These are phyloP conservation scores for Quercus phellos DNA, from an alignment of 331 rosid species.

Conservation along the genomic window DNA sequence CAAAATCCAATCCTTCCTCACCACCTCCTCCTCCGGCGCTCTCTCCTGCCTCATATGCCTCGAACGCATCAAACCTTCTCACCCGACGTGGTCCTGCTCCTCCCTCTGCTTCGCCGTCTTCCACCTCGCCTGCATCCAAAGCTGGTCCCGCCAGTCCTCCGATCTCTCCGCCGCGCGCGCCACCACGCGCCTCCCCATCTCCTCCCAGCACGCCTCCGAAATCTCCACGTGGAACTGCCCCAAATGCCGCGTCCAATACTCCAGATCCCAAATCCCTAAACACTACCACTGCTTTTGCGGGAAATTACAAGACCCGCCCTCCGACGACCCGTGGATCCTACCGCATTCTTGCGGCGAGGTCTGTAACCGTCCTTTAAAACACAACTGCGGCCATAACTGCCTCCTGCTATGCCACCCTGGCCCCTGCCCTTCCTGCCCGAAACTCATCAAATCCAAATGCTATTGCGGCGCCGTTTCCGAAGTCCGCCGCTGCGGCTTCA, in stretches of 20 bases:
- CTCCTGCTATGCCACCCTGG: slow-evolving; percentile 88
- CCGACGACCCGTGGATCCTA: slow-evolving; percentile 80
- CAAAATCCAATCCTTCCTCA: slow-evolving; percentile 87
- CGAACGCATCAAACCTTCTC: slow-evolving; percentile 73
- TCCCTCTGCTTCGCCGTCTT: slow-evolving; percentile 85
- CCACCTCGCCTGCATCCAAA: slow-evolving; percentile 86
- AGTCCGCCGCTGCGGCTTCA: slow-evolving; percentile 69
- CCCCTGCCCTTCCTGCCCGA: slow-evolving; percentile 95
- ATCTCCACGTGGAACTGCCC: slow-evolving; percentile 85
- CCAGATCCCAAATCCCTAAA: slow-evolving; percentile 63
- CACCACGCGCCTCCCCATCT: slow-evolving; percentile 63
- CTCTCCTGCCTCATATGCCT: slow-evolving; percentile 88
- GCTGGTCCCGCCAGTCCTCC: slow-evolving; percentile 90
- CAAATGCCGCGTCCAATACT: slow-evolving; percentile 69
- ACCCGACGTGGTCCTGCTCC: slow-evolving; percentile 90
- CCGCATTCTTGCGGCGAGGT: slow-evolving; percentile 95
- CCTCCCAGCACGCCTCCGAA: slow-evolving; percentile 40
- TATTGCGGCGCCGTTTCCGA: slow-evolving; percentile 62
- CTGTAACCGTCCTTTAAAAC: slow-evolving; percentile 64
- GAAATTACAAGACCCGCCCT: slow-evolving; percentile 66
- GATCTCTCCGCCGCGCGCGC: slow-evolving; percentile 69
- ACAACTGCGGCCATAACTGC: slow-evolving; percentile 75
- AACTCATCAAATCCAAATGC: slow-evolving; percentile 61
- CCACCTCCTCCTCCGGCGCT: slow-evolving; percentile 91
- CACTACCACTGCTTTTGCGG: slow-evolving; percentile 74